Conservation (phyloP, 352 stramenopile genomes). For the Globisporangium lucens region DNA sequence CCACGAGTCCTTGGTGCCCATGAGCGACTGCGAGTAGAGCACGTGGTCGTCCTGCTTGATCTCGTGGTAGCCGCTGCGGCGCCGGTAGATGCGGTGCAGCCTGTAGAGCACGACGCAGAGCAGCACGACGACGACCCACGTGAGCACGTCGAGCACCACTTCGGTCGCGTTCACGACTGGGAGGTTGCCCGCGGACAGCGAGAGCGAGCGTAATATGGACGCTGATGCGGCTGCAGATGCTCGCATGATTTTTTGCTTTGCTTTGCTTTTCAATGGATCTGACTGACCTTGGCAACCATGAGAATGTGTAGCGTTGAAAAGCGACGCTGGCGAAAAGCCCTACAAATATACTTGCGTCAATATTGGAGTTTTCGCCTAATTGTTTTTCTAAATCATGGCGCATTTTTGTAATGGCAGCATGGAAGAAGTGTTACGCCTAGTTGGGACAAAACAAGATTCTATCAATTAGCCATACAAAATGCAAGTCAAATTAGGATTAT, state of each 20-base stretch:
- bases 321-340: background rate
- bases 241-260: background rate
- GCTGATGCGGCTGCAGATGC: background rate
- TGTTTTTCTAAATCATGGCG: background rate
- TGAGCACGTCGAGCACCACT: slow-evolving; percentile 37
- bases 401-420: background rate
- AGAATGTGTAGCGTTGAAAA: background rate
- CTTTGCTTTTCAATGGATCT: background rate
- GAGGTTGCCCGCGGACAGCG: slow-evolving; percentile 2
- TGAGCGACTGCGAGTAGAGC: slow-evolving; percentile 63
- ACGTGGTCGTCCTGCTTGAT: slow-evolving; percentile 50
- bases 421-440: too few species aligned
- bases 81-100: slow-evolving; percentile 37
- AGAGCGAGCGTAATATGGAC: slow-evolving; percentile 6
- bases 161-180: slow-evolving; percentile 17
- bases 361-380: background rate
- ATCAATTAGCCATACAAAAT: too few species aligned
- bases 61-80: slow-evolving; percentile 52
- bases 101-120: slow-evolving; percentile 44
- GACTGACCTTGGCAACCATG: background rate
- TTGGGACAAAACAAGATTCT: too few species aligned
- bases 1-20: slow-evolving; percentile 66
- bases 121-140: slow-evolving; percentile 41
- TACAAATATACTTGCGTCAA: background rate
- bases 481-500: too few species aligned